These are phyloP conservation scores for Fusarium subtropicale DNA, from an alignment of 2,329 filamentous ascomycete species.

Conservation along the genomic window DNA sequence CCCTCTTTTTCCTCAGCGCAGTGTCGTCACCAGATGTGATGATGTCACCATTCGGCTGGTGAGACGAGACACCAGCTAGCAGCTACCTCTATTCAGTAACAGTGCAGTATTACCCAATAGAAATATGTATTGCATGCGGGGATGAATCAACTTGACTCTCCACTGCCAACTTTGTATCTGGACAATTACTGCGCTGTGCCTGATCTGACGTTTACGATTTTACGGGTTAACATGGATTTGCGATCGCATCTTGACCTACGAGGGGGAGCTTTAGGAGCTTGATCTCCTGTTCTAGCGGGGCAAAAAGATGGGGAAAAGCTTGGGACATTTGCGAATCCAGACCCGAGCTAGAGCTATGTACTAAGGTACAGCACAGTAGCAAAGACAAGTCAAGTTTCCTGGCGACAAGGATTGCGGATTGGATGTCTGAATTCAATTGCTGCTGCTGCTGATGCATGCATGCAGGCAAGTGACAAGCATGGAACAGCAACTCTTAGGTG, in stretches of 20 bases:
- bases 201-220: conserved; percentile 35
- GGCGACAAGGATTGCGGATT: conserved; percentile 5
- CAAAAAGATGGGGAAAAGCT: conserved; percentile 38
- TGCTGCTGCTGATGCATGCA: not conserved
- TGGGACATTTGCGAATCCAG: conserved; percentile 5
- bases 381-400: not conserved
- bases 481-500: conserved; percentile 27
- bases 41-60: conserved; percentile 56
- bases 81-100: not conserved
- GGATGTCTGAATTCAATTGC: conserved; percentile 1
- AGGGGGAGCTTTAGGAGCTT: conserved; percentile 22
- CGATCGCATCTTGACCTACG: not conserved
- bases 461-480: not conserved
- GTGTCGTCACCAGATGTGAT: conserved; percentile 54
- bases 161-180: conserved; percentile 31
- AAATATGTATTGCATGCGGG: conserved; percentile 10
- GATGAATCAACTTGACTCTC: not conserved
- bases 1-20: conserved; percentile 13
- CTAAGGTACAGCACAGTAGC: not conserved
- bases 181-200: not conserved
- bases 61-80: conserved; percentile 24
- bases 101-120: not conserved
- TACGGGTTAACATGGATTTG: not conserved
- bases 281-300: conserved; percentile 30
- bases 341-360: not conserved